Evolutionary conservation across 148 eudicot species (phyloP).

Genomic region (Camellia granthamiana): DNA sequence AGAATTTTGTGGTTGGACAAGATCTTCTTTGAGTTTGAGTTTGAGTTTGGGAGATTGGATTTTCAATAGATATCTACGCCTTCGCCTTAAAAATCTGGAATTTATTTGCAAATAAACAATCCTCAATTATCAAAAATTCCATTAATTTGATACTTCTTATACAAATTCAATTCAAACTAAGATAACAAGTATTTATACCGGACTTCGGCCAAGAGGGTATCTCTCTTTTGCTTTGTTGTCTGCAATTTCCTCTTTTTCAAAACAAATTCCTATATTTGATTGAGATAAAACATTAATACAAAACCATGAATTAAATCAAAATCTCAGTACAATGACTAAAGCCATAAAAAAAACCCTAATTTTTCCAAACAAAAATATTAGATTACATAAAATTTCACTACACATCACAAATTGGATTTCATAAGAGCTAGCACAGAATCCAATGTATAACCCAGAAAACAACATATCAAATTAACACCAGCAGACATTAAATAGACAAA

Average conservation of each 20-base stretch:
- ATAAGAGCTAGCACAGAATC: no score
- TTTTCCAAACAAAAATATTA: background rate
- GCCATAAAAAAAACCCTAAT: background rate
- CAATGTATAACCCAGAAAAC: no score
- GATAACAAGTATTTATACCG: slow-evolving; percentile 28
- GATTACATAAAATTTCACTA: no score
- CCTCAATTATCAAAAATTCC: background rate
- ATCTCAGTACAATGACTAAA: background rate
- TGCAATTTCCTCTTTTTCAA: slow-evolving; percentile 51
- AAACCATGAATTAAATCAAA: background rate
- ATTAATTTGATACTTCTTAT: background rate
- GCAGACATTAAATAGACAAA: no score
- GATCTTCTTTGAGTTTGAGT: slow-evolving; percentile 10
- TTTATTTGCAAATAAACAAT: background rate
- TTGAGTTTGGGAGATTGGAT: slow-evolving; percentile 13
- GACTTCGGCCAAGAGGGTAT: slow-evolving; percentile 40
- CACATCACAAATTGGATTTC: no score
- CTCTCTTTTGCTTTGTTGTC: slow-evolving; percentile 43
- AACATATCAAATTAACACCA: no score
- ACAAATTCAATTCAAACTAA: slow-evolving; percentile 1
- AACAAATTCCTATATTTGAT: slow-evolving; percentile 40
- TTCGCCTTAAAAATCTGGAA: slow-evolving; percentile 51
- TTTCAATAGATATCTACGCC: slow-evolving; percentile 33
- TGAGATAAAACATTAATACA: background rate
- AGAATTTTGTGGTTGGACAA: slow-evolving; percentile 18